These are phyloP conservation scores for Castanea mollissima DNA, from an alignment of 306 rosid genomes.

Conservation along the genomic window DNA sequence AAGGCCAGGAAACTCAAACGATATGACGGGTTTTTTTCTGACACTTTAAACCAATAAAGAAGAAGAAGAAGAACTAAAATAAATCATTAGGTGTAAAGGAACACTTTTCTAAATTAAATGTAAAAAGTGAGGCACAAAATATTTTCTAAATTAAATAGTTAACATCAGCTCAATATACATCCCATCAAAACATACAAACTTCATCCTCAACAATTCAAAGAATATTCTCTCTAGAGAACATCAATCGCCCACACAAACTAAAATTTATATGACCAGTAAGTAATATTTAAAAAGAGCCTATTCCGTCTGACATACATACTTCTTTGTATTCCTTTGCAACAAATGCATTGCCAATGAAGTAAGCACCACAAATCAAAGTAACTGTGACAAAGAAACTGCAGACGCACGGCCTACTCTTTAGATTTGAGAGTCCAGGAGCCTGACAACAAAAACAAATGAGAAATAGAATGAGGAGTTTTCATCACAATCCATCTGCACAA, in stretches of 20 bases:
- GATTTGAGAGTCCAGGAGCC: constrained; percentile 47
- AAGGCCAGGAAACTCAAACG: background rate
- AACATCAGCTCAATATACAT: background rate
- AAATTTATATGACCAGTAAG: background rate
- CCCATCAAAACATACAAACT: background rate
- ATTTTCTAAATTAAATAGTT: constrained; percentile 4
- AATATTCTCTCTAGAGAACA: background rate
- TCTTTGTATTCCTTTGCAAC: constrained; percentile 59
- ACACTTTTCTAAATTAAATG: background rate
- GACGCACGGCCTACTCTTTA: constrained; percentile 58
- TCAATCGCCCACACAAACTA: background rate
- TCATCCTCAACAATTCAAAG: background rate
- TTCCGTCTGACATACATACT: constrained; percentile 28
- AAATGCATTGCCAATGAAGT: constrained; percentile 51
- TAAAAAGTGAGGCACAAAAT: background rate
- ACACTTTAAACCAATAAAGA: background rate
- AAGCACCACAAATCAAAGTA: constrained; percentile 65
- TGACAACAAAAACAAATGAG: constrained; percentile 29
- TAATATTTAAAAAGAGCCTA: background rate
- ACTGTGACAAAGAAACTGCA: constrained; percentile 46
- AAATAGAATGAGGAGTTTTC: background rate
- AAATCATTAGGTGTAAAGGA: background rate
- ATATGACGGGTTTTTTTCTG: background rate
- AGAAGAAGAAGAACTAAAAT: background rate
- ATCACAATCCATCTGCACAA: background rate